Base-by-base conservation (phyloP, 495 filamentous ascomycete species). In the Daldinia loculata region DNA sequence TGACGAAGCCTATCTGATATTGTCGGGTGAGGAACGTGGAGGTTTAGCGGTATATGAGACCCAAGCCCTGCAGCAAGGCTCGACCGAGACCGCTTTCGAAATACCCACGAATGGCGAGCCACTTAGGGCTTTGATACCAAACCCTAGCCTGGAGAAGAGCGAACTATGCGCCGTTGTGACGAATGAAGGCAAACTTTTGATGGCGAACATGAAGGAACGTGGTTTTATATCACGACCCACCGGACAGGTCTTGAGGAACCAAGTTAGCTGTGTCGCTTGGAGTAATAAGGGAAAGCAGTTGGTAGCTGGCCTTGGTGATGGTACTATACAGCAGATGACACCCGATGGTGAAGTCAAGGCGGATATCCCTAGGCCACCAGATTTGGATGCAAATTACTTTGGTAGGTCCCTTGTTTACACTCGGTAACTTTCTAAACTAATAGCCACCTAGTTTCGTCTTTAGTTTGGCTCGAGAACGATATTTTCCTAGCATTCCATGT, bases 211-310 rank as follows among this genome's bases (percentile, higher is more conserved):
- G 56, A 89, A 89, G 61, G 85, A 88, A 26, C 85, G 88, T 39
- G 85, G 82, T 53, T 82, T 85, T 38, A 74, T 89, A 27, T 84
- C 83, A 15, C 89, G 89, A 2, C 67, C 84, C 9, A 89, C 87
- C 69, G 92, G 94, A 3, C 87, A 86, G 43, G 80, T 90, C 0
- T 78, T 97, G 65, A 91, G 89, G 66, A 81, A 87, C 29, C 89
- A 90, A 29, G 94, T 97, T 12, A 94, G 91, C 74, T 95, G 91
- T 76, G 88, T 94, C 2, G 89, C 91, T 43, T 99, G 96, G 96
- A 98, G 95, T 76, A 90, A 87, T 57, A 92, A 89, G 72, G 96
- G 96, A 45, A 98, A 97, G 76, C 94, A 97, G 77, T 83, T 99
- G 24, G 86, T 98, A 6, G 96, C 93, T 70, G 96, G 96, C 30